Conservation (phyloP, 148 eudicot species). For the Diospyros kaki region DNA sequence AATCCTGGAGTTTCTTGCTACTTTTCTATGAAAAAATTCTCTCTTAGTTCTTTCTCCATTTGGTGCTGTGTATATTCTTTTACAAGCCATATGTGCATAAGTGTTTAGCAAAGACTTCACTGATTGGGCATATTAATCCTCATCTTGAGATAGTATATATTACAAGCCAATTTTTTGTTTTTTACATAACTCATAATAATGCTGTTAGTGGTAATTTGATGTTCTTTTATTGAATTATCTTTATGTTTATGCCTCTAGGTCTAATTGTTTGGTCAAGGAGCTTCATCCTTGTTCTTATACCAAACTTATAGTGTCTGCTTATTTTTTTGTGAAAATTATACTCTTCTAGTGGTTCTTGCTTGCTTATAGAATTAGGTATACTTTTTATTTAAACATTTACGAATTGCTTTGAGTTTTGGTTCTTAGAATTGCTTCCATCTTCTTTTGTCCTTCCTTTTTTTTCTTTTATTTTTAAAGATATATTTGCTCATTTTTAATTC, state of each 20-base stretch:
- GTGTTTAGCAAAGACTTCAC: background rate
- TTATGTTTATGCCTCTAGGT: background rate
- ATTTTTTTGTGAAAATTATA: background rate
- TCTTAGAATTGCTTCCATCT: background rate
- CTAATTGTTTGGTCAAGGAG: background rate
- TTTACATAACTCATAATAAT: background rate
- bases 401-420: background rate
- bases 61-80: background rate
- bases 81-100: background rate
- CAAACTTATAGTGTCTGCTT: background rate
- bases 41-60: background rate
- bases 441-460: background rate
- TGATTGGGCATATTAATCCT: background rate
- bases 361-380: background rate
- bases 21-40: background rate
- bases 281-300: background rate
- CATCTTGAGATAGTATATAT: background rate
- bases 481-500: slow-evolving; percentile 12
- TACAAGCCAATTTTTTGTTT: background rate
- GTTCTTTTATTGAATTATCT: background rate
- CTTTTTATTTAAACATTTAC: background rate
- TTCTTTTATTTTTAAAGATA: background rate
- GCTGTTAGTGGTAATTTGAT: background rate
- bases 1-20: background rate
- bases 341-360: background rate